Conservation (phyloP, 257 asterid genomes). For the Primulina tabacum region DNA sequence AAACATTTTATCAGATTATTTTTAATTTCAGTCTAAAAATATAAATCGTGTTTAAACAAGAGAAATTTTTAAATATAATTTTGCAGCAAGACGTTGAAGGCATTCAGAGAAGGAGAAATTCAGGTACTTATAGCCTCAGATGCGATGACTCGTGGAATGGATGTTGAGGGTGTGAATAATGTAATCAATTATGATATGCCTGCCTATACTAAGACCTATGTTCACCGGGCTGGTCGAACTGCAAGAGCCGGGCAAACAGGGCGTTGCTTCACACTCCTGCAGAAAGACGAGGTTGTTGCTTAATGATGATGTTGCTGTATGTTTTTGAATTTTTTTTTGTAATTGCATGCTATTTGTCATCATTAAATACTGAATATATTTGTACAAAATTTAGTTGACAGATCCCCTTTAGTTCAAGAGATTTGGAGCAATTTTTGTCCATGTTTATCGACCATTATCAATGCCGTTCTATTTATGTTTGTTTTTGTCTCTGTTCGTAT, state of each 20-base stretch:
- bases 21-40: too few species aligned
- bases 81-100: conserved; percentile 70
- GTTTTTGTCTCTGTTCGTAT: too few species aligned
- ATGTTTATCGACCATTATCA: too few species aligned
- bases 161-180: conserved; percentile 80
- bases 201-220: conserved; percentile 60
- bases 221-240: conserved; percentile 93
- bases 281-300: conserved; percentile 59
- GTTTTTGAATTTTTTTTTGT: not conserved
- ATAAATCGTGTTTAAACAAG: too few species aligned
- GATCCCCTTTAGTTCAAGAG: too few species aligned
- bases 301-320: not conserved
- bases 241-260: conserved; percentile 89
- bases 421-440: too few species aligned
- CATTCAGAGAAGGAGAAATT: conserved; percentile 66
- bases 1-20: too few species aligned
- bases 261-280: conserved; percentile 71
- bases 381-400: too few species aligned
- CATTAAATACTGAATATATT: not conserved
- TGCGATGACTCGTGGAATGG: conserved; percentile 96
- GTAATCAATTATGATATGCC: conserved; percentile 91
- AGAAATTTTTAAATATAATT: not conserved
- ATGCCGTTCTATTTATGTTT: too few species aligned
- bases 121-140: conserved; percentile 83
- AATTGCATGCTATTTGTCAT: not conserved